Evolutionary conservation across 805 yeast species (phyloP).

Genomic region (Wickerhamomyces rabaulensis): DNA sequence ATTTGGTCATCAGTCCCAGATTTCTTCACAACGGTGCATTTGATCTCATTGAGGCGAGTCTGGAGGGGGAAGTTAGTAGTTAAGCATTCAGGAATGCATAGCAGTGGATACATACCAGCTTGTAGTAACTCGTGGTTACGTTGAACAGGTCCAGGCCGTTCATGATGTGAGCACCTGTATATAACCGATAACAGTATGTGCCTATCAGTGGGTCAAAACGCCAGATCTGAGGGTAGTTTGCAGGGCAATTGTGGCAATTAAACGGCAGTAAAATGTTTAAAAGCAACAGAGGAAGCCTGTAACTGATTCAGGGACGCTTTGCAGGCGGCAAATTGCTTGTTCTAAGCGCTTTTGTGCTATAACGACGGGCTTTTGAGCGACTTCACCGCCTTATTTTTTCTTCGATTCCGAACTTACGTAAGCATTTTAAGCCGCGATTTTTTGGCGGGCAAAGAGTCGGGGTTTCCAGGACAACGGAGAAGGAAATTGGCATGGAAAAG

Average conservation of each 20-base stretch:
- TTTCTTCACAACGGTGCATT: constrained; percentile 13
- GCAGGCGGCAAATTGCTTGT: neutral
- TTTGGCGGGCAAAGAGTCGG: no score
- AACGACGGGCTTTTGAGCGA: neutral
- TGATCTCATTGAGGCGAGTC: constrained; percentile 14
- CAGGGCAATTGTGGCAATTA: neutral
- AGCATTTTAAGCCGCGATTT: neutral
- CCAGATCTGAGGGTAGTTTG: neutral
- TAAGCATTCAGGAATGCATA: neutral
- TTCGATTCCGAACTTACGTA: neutral
- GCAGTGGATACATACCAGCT: constrained; percentile 15
- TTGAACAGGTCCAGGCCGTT: constrained; percentile 13
- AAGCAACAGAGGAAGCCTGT: neutral
- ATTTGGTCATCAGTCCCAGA: constrained; percentile 31
- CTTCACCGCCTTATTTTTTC: neutral
- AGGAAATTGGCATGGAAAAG: no score
- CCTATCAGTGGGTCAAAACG: neutral
- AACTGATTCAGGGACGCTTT: neutral
- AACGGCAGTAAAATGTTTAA: neutral
- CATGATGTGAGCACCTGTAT: neutral
- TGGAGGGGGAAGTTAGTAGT: neutral
- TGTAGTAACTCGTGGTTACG: constrained; percentile 18
- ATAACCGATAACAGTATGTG: neutral
- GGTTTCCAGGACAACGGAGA: neutral
- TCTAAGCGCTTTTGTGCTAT: neutral